phyloP scores from a whole-genome alignment of 2,329 filamentous ascomycete genomes.

The Botrytis byssoidea region DNA sequence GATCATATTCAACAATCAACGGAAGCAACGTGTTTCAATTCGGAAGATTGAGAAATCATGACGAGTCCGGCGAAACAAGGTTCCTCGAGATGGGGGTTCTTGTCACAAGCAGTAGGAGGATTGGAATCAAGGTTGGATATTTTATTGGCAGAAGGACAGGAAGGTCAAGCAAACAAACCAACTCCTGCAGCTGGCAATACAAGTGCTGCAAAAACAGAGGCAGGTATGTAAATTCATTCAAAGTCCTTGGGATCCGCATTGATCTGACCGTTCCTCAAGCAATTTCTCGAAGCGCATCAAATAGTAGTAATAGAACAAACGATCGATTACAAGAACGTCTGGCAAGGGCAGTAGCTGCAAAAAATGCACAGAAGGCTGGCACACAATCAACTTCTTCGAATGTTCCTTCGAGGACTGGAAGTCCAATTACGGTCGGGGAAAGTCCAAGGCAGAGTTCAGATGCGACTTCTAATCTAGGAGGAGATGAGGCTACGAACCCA shows the following conservation, averaged over 20 bases:
- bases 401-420: constrained; percentile 51
- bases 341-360: constrained; percentile 80
- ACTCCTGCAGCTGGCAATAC: constrained; percentile 43
- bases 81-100: constrained; percentile 73
- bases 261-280: constrained; percentile 36
- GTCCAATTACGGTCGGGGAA: constrained; percentile 47
- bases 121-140: constrained; percentile 91
- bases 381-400: constrained; percentile 50
- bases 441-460: constrained; percentile 48
- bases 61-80: constrained; percentile 40
- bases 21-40: not conserved
- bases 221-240: constrained; percentile 39
- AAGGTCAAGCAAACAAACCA: constrained; percentile 35
- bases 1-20: constrained; percentile 24
- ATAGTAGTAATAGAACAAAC: constrained; percentile 60
- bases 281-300: constrained; percentile 63
- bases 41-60: constrained; percentile 28
- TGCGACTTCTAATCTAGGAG: constrained; percentile 33
- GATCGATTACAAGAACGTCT: constrained; percentile 86
- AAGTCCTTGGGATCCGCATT: not conserved
- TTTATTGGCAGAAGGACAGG: constrained; percentile 79
- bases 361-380: constrained; percentile 50
- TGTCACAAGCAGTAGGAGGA: constrained; percentile 87
- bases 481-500: constrained; percentile 6
- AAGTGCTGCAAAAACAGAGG: constrained; percentile 39